Base-by-base conservation (phyloP, 192 early-diverging fungal genomes). In the Rhizophlyctis rosea region DNA sequence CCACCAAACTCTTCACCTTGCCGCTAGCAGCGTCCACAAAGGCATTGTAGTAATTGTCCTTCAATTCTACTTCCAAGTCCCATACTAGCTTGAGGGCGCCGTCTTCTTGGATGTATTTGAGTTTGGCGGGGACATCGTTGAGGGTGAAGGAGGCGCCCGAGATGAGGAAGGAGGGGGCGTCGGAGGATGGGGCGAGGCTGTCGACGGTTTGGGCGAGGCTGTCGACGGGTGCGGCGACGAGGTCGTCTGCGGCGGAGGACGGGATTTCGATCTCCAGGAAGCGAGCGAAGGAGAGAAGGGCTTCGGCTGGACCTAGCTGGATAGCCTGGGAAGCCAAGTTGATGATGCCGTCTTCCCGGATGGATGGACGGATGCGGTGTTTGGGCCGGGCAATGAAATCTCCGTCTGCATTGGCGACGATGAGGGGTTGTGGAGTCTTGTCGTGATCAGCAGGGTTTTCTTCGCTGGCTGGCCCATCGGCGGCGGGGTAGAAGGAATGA, bases 41-140 rank as follows among this genome's bases (percentile, higher is more conserved):
- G 4, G 76, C 86, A 34, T 71, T 56, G 34, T 64, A 70, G 89
- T 90, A 94, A 71, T 94, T 86, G 60, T 87, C 80, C 50, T 83
- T 70, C 74, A 91, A 82, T 64, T 94, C 87, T 23, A 91, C 61
- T 50, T 87, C 77, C 18, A 94, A 60, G 55, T 93, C 91, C 87
- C 92, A 97, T 7, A 94, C 90, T 7, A 87, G 81, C 52, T 79
- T 70, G 21, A 94, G 65, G 39, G 80, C 81, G 18, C 75, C 70
- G 9, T 75, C 81, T 2, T 76, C 74, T 51, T 85, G 84, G 54
- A 93, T 64, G 58, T 87, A 91, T 31, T 84, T 84, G 50, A 86
- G 75, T 14, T 73, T 71, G 7, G 81, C 82, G 16, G 84, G 83
- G 30, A 92, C 59, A 48, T 60, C 68, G 44, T 67, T 34, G 69